Evolutionary conservation across 768 basidiomycete genomes (phyloP), one percentile per base, ranked within the genome.

Genomic region (Rhizopogon vinicolor): DNA sequence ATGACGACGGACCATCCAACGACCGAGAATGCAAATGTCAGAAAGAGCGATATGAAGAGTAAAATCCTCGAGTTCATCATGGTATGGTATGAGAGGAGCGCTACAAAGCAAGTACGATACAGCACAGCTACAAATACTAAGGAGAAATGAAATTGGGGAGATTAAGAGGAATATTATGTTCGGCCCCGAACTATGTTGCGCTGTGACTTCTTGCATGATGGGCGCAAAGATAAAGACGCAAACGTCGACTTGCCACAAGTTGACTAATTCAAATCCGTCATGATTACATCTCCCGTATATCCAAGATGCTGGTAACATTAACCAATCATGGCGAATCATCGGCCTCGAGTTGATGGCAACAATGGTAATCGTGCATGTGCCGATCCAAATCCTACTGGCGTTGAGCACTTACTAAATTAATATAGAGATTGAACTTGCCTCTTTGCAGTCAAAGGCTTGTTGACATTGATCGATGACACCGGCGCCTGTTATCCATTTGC

Each of bases 11-110:
- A 37, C 31, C 8, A 28, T 14, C 54, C 51, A 22, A 66, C 57
- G n/a, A 65, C 35, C 2, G 63, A 61, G 64, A 65, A 72, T 28
- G 66, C 65, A 54, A 63, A 68, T 43, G 71, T 66, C 41, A 72
- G 58, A 29, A 57, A 52, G 37, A 72, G 64, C 1, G 65, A 48
- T 9, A 56, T 51, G 2, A 69, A 52, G 5, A 49, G 48, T 37
- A 37, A 8, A 37, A 49, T 9, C 35, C 37, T 49, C 19, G 46
- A 9, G 2, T 19, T 3, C 33, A 49, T 49, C 35, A 49, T 49
- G 48, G 0, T 31, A 31, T 18, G 29, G 14, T 29, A 22, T 35
- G 22, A 45, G 19, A 19, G 48, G 14, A 2, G 48, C 29, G 33
- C 19, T 49, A 37, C 19, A 33, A 13, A 31, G 33, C 19, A 33